These are phyloP conservation scores for Westerdykella sp. DNA, from an alignment of 2,329 filamentous ascomycete species.

Conservation along the genomic window DNA sequence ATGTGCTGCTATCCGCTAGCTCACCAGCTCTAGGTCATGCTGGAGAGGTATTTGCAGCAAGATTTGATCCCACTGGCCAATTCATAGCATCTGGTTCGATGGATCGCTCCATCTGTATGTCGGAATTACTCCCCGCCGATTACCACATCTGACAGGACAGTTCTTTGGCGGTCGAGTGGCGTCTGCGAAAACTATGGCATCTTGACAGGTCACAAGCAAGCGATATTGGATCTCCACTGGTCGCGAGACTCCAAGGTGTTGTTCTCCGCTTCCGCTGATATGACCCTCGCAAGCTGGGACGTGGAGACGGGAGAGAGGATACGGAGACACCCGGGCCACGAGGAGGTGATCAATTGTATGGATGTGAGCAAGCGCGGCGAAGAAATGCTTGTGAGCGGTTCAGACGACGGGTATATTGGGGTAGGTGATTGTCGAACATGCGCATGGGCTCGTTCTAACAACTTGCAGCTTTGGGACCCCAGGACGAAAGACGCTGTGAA, in stretches of 20 bases:
- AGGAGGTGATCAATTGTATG: conserved; percentile 90
- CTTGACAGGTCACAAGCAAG: conserved; percentile 82
- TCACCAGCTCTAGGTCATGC: conserved; percentile 46
- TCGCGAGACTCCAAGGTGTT: conserved; percentile 87
- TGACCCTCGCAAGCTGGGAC: conserved; percentile 91
- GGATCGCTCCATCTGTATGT: conserved; percentile 81
- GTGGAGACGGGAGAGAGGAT: conserved; percentile 86
- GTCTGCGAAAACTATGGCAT: conserved; percentile 92
- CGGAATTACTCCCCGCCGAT: neutral
- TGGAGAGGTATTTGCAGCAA: conserved; percentile 83
- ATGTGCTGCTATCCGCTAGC: no score
- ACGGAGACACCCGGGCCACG: conserved; percentile 85
- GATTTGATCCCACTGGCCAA: conserved; percentile 83
- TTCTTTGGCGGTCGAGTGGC: conserved; percentile 90
- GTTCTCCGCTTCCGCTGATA: conserved; percentile 90
- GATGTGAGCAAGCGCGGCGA: conserved; percentile 86
- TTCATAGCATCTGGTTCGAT: conserved; percentile 91
- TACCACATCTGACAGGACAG: conserved; percentile 43
- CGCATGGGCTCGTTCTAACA: conserved; percentile 11
- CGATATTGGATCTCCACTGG: conserved; percentile 90
- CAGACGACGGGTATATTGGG: conserved; percentile 88
- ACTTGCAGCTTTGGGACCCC: conserved; percentile 75
- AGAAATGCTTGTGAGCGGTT: conserved; percentile 82
- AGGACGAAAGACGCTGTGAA: conserved; percentile 81
- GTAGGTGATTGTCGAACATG: conserved; percentile 22